A percentile compares a stretch with the other conserved stretches of the same genome.
Evolutionary conservation across 164 flowering plant genomes (phyloP).

Genomic region (Berberis vulgaris): DNA sequence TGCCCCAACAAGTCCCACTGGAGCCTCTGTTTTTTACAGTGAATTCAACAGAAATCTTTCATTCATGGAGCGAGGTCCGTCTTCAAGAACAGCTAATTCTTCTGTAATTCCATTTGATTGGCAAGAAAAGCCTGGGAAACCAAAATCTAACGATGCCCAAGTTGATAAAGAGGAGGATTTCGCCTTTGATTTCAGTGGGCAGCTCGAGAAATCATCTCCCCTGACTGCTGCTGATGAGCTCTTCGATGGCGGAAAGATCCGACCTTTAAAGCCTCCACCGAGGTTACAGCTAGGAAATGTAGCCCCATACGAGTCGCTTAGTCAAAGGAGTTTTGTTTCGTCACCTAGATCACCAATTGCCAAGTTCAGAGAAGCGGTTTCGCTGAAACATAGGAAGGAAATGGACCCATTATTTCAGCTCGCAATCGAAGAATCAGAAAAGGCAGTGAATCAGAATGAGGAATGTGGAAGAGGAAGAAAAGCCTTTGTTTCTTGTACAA

Average conservation of each 20-base stretch:
- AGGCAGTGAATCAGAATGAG: no score
- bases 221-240: conserved; percentile 51
- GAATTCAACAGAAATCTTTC: background rate
- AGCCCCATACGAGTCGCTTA: background rate
- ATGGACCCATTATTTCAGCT: background rate
- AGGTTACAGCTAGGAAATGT: conserved; percentile 12
- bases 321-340: conserved; percentile 7
- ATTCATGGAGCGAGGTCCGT: background rate
- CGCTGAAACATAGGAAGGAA: background rate
- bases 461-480: conserved; percentile 20
- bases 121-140: conserved; percentile 41
- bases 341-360: conserved; percentile 27
- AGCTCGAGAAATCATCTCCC: conserved; percentile 13
- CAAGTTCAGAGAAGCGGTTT: background rate
- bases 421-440: no score
- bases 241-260: conserved; percentile 61
- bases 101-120: conserved; percentile 30
- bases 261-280: conserved; percentile 40
- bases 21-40: conserved; percentile 12
- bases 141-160: conserved; percentile 15
- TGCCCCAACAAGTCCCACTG: conserved; percentile 36
- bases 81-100: background rate
- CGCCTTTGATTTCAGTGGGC: conserved; percentile 23
- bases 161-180: conserved; percentile 29
- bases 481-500: background rate